A percentile compares a stretch with the other conserved stretches of the same genome.
phyloP scores from a whole-genome alignment of 2,329 filamentous ascomycete species.

The Botrytis pseudocinerea region DNA sequence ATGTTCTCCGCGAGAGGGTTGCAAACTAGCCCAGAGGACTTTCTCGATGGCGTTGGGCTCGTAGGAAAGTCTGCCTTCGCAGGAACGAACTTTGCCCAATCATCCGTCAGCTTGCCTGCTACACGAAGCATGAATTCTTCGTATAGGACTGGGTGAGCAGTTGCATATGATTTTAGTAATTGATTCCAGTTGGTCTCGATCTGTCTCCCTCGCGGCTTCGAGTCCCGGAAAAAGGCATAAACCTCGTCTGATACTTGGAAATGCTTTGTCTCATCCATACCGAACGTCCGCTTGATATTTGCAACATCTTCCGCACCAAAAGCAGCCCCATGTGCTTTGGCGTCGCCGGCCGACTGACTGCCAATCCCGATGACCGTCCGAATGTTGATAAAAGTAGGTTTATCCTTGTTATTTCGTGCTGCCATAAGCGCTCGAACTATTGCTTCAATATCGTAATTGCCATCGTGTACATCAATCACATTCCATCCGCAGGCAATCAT shows the following conservation, averaged over 20 bases:
- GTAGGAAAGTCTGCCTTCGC: slow-evolving; percentile 47
- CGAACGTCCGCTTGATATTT: slow-evolving; percentile 44
- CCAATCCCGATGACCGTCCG: slow-evolving; percentile 51
- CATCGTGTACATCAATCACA: slow-evolving; percentile 50
- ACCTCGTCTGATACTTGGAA: slow-evolving; percentile 48
- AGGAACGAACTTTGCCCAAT: slow-evolving; percentile 52
- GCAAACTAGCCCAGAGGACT: slow-evolving; percentile 50
- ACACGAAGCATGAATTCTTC: slow-evolving; percentile 51
- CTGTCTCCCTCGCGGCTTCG: slow-evolving; percentile 46
- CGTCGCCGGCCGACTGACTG: slow-evolving; percentile 34
- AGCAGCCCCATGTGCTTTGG: slow-evolving; percentile 38
- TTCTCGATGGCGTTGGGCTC: slow-evolving; percentile 50
- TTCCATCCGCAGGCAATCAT: slow-evolving; percentile 52
- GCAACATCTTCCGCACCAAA: slow-evolving; percentile 27
- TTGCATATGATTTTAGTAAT: slow-evolving; percentile 46
- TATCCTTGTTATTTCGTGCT: slow-evolving; percentile 44
- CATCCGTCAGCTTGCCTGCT: slow-evolving; percentile 48
- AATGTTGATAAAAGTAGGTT: slow-evolving; percentile 54
- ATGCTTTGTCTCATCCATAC: slow-evolving; percentile 44
- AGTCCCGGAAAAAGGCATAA: slow-evolving; percentile 52
- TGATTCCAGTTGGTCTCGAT: slow-evolving; percentile 49
- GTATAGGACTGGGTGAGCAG: slow-evolving; percentile 51
- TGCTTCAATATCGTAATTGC: slow-evolving; percentile 46
- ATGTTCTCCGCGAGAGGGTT: slow-evolving; percentile 54
- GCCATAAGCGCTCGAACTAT: slow-evolving; percentile 47